Evolutionary conservation across 2,329 filamentous ascomycete genomes (phyloP), one percentile per base, ranked within the genome.

Genomic region (Calonectria multiphialidica): DNA sequence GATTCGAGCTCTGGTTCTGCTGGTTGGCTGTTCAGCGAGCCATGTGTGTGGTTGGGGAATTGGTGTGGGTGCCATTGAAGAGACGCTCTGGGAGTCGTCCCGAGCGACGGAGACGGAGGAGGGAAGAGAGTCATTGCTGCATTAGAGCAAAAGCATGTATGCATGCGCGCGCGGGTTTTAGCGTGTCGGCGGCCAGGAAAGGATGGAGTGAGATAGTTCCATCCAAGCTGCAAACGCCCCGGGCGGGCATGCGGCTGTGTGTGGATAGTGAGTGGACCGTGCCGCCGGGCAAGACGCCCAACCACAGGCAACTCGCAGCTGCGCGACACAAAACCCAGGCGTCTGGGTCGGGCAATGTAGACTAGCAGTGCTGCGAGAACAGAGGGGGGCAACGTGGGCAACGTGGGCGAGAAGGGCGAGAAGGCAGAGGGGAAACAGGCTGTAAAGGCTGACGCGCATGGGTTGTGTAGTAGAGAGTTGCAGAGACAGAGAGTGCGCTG

Each of bases 211-310:
- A 59, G 16, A 59, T 40, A 21, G 40, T 33, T 49, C 30, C 28
- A 33, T 33, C 61, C 64, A 59, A 42, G 35, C 18, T 62, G 40
- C 37, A 61, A 30, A 33, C 53, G 65, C 65, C 53, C 53, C 65
- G 65, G 65, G 65, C 65, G 65, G 21, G 53, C 53, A 55, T 68
- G 65, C 65, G 65, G 65, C 65, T 68, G 65, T 61, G 65, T 49
- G 64, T 53, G n/a, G 64, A 40, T 33, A 30, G 35, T 30, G 50
- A 35, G 65, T 30, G 50, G 37, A 28, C 40, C 40, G 23, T 33
- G 6, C 13, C 12, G 53, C 40, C 53, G 30, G 35, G 37, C 42
- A 61, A 21, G 44, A 61, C 37, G 64, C 50, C 64, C 63, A 66
- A 55, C 63, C 47, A 66, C 23, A 66, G 63, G 30, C 57, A 33